These are phyloP conservation scores for Vitis cinerea DNA, from an alignment of 164 flowering plant species.

Conservation along the genomic window DNA sequence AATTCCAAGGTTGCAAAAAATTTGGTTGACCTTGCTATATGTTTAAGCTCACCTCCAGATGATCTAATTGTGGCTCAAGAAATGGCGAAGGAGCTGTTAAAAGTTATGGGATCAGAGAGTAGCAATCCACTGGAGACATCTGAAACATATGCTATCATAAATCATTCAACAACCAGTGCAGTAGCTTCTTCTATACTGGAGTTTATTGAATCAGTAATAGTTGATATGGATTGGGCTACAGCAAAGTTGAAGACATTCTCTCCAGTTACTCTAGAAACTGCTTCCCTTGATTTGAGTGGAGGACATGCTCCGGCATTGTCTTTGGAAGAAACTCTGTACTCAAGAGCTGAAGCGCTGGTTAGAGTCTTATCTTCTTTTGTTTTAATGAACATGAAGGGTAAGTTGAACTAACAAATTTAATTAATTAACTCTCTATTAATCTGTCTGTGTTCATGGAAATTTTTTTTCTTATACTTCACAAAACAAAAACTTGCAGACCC, in stretches of 20 bases:
- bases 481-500: slow-evolving; percentile 42
- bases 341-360: slow-evolving; percentile 65
- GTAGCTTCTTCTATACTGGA: slow-evolving; percentile 51
- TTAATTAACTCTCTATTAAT: background rate
- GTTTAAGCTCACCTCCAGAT: slow-evolving; percentile 47
- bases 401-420: slow-evolving; percentile 1
- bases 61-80: slow-evolving; percentile 55
- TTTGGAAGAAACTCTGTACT: slow-evolving; percentile 59
- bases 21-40: slow-evolving; percentile 43
- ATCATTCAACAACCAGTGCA: slow-evolving; percentile 46
- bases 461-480: background rate
- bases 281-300: slow-evolving; percentile 22
- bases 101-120: slow-evolving; percentile 49
- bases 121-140: slow-evolving; percentile 38
- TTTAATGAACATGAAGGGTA: slow-evolving; percentile 71
- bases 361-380: slow-evolving; percentile 62
- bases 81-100: slow-evolving; percentile 54
- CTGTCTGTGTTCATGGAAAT: background rate
- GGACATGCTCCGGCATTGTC: slow-evolving; percentile 32
- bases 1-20: slow-evolving; percentile 54
- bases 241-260: slow-evolving; percentile 44
- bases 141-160: slow-evolving; percentile 54
- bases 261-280: slow-evolving; percentile 28
- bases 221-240: slow-evolving; percentile 63
- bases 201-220: slow-evolving; percentile 41